Percentiles rank a stretch among this genome's conserved stretches.
phyloP scores from a whole-genome alignment of 208 protist genomes.

The Leishmania amazonensis region DNA sequence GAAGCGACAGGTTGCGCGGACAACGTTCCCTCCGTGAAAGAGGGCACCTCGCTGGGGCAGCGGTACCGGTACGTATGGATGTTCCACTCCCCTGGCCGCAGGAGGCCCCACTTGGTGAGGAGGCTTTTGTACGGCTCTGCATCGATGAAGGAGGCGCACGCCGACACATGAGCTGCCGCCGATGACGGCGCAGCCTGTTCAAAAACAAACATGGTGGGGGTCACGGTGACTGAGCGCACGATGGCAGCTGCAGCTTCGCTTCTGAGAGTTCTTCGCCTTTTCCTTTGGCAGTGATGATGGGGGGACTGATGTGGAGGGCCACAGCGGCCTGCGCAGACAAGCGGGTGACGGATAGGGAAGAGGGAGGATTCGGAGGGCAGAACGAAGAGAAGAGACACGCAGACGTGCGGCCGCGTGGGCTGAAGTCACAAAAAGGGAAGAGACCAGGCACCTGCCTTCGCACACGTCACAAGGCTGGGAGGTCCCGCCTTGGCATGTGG shows the following conservation, averaged over 20 bases:
- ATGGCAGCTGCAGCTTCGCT: background rate
- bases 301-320: background rate
- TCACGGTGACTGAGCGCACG: background rate
- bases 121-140: slow-evolving; percentile 17
- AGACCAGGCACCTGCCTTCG: background rate
- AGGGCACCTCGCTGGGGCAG: background rate
- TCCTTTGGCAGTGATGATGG: background rate
- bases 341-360: background rate
- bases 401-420: background rate
- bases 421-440: background rate
- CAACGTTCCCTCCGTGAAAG: background rate
- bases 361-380: no score
- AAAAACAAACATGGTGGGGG: slow-evolving; percentile 11
- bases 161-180: background rate
- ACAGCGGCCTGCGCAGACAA: background rate
- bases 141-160: slow-evolving; percentile 6
- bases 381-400: background rate
- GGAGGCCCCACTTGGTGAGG: slow-evolving; percentile 37
- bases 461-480: background rate
- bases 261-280: background rate
- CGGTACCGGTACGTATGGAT: slow-evolving; percentile 18
- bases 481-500: background rate
- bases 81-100: slow-evolving; percentile 7
- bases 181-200: background rate
- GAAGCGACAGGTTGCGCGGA: background rate